A percentile compares a stretch with the other conserved stretches of the same genome.
These are phyloP conservation scores for Oryza glaberrima DNA, from an alignment of 176 grass and related monocot species.

Conservation along the genomic window DNA sequence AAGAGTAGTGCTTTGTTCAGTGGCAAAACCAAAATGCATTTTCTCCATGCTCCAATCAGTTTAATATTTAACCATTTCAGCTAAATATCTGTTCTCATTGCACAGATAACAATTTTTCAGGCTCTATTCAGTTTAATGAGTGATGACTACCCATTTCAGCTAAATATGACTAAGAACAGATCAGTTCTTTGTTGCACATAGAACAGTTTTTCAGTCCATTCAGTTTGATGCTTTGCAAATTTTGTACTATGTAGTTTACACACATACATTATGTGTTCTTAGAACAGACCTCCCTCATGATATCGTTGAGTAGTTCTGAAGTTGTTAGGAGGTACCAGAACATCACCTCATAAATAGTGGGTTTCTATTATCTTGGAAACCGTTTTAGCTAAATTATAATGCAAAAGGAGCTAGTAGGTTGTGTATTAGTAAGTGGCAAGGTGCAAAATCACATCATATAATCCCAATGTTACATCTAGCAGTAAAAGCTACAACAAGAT, in stretches of 20 bases:
- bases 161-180: not conserved
- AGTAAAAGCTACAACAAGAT: slow-evolving; percentile 27
- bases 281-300: not conserved
- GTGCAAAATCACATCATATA: slow-evolving; percentile 6
- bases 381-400: not conserved
- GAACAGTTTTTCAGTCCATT: not conserved
- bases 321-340: not conserved
- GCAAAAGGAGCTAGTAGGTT: not conserved
- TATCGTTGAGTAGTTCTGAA: not conserved
- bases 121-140: not conserved
- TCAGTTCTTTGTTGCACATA: not conserved
- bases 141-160: not conserved
- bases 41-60: slow-evolving; percentile 17
- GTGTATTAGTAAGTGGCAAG: not conserved
- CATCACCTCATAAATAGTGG: not conserved
- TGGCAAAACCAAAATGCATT: not conserved
- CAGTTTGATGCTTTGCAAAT: not conserved
- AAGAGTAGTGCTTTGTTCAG: slow-evolving; percentile 24
- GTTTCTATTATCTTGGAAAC: not conserved
- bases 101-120: not conserved
- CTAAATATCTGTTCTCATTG: slow-evolving; percentile 8
- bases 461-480: slow-evolving; percentile 2
- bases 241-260: not conserved
- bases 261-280: not conserved
- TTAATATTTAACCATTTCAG: not conserved